phyloP scores from a whole-genome alignment of 176 grass and related monocot genomes.

The Eleusine coracana region DNA sequence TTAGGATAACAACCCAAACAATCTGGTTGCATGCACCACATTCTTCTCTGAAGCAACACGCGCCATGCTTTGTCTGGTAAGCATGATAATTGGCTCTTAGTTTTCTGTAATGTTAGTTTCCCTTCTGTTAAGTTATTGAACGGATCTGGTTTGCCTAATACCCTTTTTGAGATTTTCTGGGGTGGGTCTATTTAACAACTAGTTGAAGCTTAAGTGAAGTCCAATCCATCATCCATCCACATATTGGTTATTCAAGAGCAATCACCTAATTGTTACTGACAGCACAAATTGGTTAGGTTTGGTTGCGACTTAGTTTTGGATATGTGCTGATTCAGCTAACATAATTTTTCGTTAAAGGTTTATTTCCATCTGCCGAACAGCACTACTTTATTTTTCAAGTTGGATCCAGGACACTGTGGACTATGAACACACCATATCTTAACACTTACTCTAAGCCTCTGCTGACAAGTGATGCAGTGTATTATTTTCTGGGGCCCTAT shows the following conservation, averaged over 20 bases:
- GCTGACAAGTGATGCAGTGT: not conserved
- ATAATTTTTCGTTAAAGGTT: not conserved
- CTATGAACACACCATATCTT: not conserved
- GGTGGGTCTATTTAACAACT: not conserved
- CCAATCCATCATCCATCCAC: not conserved
- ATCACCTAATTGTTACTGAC: not conserved
- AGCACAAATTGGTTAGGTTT: not conserved
- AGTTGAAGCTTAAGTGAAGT: not conserved
- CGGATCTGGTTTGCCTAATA: not conserved
- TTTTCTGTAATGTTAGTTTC: not conserved
- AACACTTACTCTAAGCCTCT: constrained; percentile 8
- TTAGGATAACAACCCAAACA: constrained; percentile 95
- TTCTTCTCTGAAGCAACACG: constrained; percentile 90
- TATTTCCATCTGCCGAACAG: constrained; percentile 11
- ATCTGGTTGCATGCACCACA: constrained; percentile 82
- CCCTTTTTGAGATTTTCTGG: constrained; percentile 10
- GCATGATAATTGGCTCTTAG: constrained; percentile 24
- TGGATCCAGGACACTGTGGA: constrained; percentile 10
- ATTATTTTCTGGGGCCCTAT: not conserved
- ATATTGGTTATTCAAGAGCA: not conserved
- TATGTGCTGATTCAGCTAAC: not conserved
- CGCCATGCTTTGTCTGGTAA: constrained; percentile 94
- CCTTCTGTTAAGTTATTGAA: constrained; percentile 5
- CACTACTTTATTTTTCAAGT: not conserved
- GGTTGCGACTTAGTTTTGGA: not conserved